Evolutionary conservation across 2,329 filamentous ascomycete species (phyloP), one percentile per base, ranked within the genome.

Genomic region (Zalaria obscura): DNA sequence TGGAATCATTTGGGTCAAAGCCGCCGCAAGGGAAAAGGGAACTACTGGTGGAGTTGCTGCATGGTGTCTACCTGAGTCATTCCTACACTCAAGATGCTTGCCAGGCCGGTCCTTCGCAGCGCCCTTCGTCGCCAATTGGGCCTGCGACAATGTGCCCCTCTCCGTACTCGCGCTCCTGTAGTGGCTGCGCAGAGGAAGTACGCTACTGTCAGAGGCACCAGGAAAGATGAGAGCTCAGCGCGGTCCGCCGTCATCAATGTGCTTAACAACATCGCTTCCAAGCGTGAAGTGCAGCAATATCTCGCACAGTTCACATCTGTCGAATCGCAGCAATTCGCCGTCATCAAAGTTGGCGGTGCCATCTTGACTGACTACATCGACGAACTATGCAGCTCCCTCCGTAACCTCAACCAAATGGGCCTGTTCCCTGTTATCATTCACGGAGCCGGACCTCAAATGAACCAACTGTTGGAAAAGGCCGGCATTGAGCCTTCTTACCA

Each of bases 291-390:
- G 48, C 85, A 95, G 69, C 89, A 96, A 65, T 96, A 96, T 64
- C 79, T 96, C 45, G 91, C 88, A 51, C 87, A 96, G 61, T 98
- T 98, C 72, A 91, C 83, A 52, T 94, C 88, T 29, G 88, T 95
- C 47, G 91, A 87, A 36, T 93, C 87, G 31, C 88, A 96, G 68
- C 87, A 93, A 59, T 98, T 96, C 62, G 89, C 88, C 51, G 89
- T 98, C 38, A 93, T 98, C 65, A 98, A 98, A 70, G 89, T 96
- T 42, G 91, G 89, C 47, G 91, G 89, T 47, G 91, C 89, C 48
- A 95, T 96, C 55, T 75, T 98, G 55, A 93, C 86, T 46, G 88
- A 96, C 59, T 83, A 95, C 63, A 73, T 96, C 42, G 83, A 94
- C 61, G 87, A 88, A 55, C 76, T 98, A 42, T 93, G 86, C 58